These are phyloP conservation scores for Cryphonectria naterciae DNA, from an alignment of 2,329 filamentous ascomycete species.

Conservation along the genomic window DNA sequence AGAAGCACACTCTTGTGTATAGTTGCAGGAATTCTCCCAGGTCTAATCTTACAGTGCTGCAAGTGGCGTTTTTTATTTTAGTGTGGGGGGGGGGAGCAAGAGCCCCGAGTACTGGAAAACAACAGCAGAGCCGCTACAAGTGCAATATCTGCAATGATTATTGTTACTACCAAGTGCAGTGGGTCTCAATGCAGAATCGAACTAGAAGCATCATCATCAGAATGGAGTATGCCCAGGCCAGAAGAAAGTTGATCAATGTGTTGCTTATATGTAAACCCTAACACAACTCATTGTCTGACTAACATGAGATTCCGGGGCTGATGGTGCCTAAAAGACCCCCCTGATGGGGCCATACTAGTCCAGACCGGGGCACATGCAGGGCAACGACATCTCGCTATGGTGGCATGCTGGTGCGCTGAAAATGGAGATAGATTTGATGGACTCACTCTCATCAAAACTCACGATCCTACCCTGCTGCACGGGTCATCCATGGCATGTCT, in stretches of 20 bases:
- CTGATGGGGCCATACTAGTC: not conserved
- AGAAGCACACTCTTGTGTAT: not conserved
- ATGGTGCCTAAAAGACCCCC: not conserved
- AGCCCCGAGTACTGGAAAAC: not conserved
- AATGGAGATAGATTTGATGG: slow-evolving; percentile 11
- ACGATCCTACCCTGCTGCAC: slow-evolving; percentile 5
- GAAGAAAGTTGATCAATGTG: not conserved
- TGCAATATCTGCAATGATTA: not conserved
- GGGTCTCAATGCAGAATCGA: not conserved
- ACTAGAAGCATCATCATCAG: not conserved
- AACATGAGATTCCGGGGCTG: not conserved
- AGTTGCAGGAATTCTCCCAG: not conserved
- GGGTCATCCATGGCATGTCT: not conserved
- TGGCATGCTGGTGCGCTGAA: slow-evolving; percentile 12
- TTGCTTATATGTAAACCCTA: not conserved
- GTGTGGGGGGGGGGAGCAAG: not conserved
- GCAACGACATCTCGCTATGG: slow-evolving; percentile 16
- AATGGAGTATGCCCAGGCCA: not conserved
- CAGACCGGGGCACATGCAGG: not conserved
- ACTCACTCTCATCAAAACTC: not conserved
- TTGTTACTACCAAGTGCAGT: not conserved
- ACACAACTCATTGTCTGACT: not conserved
- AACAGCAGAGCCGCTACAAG: not conserved
- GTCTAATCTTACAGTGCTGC: not conserved
- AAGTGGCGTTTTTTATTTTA: not conserved